Base-by-base conservation (phyloP, 2,329 filamentous ascomycete genomes). In the Ophiostoma quercus region DNA sequence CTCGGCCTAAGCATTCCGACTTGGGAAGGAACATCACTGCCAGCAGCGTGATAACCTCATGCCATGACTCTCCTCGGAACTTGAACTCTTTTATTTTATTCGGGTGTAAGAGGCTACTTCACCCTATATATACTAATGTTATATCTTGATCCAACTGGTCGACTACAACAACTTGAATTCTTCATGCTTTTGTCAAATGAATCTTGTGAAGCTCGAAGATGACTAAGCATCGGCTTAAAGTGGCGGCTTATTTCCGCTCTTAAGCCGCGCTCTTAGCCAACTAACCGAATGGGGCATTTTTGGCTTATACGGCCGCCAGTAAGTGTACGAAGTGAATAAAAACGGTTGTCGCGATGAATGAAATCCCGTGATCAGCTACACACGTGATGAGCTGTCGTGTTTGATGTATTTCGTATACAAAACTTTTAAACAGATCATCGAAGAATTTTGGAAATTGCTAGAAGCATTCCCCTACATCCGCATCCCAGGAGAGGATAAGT, bases 141-240 rank as follows among this genome's bases (percentile, higher is more conserved):
- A 1, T 1, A 29, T 1, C 25, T 29, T 29, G 25, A 29, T 29
- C 25, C 2, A 1, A 29, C 25, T 29, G 25, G 25, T 29, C 25
- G 25, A 29, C 25, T 2, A 29, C 25, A 29, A 29, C 25, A 29
- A 29, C 25, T 29, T 29, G 2, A 29, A 29, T 29, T 29, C 25
- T 29, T 29, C 1, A 29, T 1, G 25, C 1, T 29, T 29, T 29
- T 29, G 25, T 29, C 25, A 29, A 29, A 29, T 1, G 1, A 29
- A 29, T 29, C n/a, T 41, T 11, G 3, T 41, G 39, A 41, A 2
- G 11, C 39, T 14, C 12, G 1, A 14, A 12, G 25, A 63, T 63
- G 60, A 63, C 60, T n/a, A 63, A 37, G 25, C 60, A 22, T 37
- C 60, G 60, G 60, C 60, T 63, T 62, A 62, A 63, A 34, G 14